These are phyloP conservation scores for Microbotryum intermedium DNA, from an alignment of 1,284 basidiomycete genomes.

Conservation along the genomic window DNA sequence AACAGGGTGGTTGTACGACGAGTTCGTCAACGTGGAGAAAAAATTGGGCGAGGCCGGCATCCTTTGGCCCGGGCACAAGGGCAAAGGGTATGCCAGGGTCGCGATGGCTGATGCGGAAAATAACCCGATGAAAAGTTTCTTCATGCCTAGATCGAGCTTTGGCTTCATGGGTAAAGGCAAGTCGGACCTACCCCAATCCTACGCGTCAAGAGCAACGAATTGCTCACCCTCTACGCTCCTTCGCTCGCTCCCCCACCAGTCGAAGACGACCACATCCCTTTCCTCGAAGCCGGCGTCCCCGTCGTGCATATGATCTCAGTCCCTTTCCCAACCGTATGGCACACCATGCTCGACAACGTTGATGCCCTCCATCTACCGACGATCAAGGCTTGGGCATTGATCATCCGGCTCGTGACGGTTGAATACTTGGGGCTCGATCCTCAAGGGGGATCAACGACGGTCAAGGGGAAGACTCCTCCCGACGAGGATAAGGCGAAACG, in stretches of 20 bases:
- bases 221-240: too few species aligned
- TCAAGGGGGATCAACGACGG: too few species aligned
- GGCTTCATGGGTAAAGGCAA: constrained; percentile 4
- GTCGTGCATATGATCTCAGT: constrained; percentile 82
- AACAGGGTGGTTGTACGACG: constrained; percentile 83
- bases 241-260: too few species aligned
- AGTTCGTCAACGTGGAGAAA: constrained; percentile 57
- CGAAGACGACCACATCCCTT: constrained; percentile 92
- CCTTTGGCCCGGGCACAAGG: constrained; percentile 23
- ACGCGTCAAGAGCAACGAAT: too few species aligned
- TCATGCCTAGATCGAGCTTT: constrained; percentile 9
- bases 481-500: too few species aligned
- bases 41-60: constrained; percentile 38
- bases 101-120: constrained; percentile 5
- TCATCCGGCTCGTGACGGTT: constrained; percentile 76
- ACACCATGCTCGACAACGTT: constrained; percentile 81
- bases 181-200: constrained; percentile 19
- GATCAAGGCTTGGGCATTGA: constrained; percentile 78
- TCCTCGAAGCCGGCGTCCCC: constrained; percentile 72
- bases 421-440: constrained; percentile 71
- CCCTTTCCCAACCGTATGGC: constrained; percentile 90
- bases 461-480: too few species aligned
- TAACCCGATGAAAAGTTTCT: constrained; percentile 25
- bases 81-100: constrained; percentile 6
- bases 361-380: constrained; percentile 76